Conservation (phyloP, 495 filamentous ascomycete species). For the Annulohypoxylon maeteangense region DNA sequence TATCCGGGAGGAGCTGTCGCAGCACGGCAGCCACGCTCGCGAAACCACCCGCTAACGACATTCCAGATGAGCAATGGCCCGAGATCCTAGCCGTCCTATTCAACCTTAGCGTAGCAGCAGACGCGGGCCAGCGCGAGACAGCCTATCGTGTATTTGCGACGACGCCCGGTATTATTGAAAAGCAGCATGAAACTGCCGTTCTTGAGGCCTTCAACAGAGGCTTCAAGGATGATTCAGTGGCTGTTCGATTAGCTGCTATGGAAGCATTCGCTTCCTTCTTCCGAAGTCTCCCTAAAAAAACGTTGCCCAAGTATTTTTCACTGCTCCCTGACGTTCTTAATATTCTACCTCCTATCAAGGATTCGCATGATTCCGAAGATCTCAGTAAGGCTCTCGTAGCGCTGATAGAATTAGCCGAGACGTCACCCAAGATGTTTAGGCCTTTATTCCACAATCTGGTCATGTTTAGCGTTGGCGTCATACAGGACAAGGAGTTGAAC, state of each 20-base stretch:
- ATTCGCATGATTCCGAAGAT: slow-evolving; percentile 85
- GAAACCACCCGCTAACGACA: slow-evolving; percentile 41
- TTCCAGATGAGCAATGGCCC: slow-evolving; percentile 83
- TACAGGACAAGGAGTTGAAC: slow-evolving; percentile 93
- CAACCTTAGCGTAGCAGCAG: slow-evolving; percentile 82
- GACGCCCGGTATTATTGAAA: slow-evolving; percentile 95
- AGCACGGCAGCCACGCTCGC: neutral
- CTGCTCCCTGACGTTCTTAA: slow-evolving; percentile 91
- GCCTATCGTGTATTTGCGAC: slow-evolving; percentile 95
- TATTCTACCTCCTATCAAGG: slow-evolving; percentile 91
- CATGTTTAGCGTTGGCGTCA: slow-evolving; percentile 87
- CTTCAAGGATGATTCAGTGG: slow-evolving; percentile 86
- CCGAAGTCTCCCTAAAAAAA: slow-evolving; percentile 85
- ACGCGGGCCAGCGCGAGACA: slow-evolving; percentile 83
- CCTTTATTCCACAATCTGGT: slow-evolving; percentile 88
- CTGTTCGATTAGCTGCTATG: slow-evolving; percentile 91
- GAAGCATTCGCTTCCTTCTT: slow-evolving; percentile 97
- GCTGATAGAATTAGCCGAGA: slow-evolving; percentile 92
- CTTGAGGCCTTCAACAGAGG: slow-evolving; percentile 85
- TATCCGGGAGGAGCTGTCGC: neutral
- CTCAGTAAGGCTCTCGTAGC: slow-evolving; percentile 88
- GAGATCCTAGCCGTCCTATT: slow-evolving; percentile 89
- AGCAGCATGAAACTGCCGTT: slow-evolving; percentile 89
- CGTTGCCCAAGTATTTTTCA: slow-evolving; percentile 83
- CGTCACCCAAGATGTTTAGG: slow-evolving; percentile 96